A percentile compares a stretch with the other conserved stretches of the same genome.
phyloP scores from a whole-genome alignment of 2,329 filamentous ascomycete species.

The Sphaerulina vaccinii region DNA sequence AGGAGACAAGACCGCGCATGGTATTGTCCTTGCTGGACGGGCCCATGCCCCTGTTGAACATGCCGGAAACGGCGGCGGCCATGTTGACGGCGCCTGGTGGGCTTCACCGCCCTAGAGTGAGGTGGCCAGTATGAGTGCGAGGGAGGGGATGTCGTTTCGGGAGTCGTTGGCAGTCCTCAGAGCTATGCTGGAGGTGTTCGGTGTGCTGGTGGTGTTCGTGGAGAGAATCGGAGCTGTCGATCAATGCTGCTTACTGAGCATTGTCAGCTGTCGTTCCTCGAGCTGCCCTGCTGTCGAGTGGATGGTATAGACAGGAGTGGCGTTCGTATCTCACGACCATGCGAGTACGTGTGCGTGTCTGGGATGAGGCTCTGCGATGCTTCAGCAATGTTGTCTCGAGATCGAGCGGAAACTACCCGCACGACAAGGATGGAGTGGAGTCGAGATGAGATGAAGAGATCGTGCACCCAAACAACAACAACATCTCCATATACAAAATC shows the following conservation, averaged over 20 bases:
- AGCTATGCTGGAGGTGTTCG: neutral
- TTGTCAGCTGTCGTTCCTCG: neutral
- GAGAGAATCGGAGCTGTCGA: slow-evolving; percentile 10
- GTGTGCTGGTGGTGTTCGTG: neutral
- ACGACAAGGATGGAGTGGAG: neutral
- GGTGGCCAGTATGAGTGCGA: slow-evolving; percentile 11
- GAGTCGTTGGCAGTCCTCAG: neutral
- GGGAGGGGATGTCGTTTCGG: neutral
- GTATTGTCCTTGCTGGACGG: slow-evolving; percentile 38
- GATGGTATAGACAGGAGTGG: neutral
- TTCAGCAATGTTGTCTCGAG: neutral
- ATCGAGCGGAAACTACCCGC: neutral
- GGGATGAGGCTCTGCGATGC: neutral
- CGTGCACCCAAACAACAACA: too few relatives aligned
- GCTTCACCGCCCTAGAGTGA: slow-evolving; percentile 18
- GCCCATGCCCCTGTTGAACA: slow-evolving; percentile 38
- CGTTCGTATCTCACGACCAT: neutral
- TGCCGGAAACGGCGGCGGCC: slow-evolving; percentile 36
- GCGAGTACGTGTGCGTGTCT: neutral
- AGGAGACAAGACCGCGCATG: slow-evolving; percentile 78
- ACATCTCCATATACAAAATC: too few relatives aligned
- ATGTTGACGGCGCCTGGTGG: slow-evolving; percentile 30
- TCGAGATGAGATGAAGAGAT: neutral
- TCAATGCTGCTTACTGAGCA: neutral
- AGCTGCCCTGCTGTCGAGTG: neutral